These are phyloP conservation scores for Phialophora verrucosa DNA, from an alignment of 2,329 filamentous ascomycete genomes.

Conservation along the genomic window DNA sequence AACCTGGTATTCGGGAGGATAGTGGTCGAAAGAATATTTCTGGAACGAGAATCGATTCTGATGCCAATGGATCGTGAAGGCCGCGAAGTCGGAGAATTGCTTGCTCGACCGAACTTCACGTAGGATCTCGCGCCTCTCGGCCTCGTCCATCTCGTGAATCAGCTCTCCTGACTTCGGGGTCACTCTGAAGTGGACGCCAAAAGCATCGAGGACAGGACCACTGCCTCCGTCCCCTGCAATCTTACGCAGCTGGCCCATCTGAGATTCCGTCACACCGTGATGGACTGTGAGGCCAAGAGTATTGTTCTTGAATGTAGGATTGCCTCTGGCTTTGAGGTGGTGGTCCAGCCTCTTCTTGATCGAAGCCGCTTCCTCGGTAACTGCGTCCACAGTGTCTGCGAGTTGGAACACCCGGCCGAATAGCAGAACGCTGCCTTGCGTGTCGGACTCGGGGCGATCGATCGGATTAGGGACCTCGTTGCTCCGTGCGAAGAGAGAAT, in stretches of 20 bases:
- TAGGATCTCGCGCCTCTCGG: slow-evolving; percentile 11
- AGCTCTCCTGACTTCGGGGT: slow-evolving; percentile 4
- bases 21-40: slow-evolving; percentile 14
- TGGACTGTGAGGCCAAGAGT: slow-evolving; percentile 8
- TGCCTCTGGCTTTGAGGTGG: slow-evolving; percentile 10
- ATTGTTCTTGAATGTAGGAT: slow-evolving; percentile 5
- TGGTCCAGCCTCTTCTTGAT: slow-evolving; percentile 13
- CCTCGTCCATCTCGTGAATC: slow-evolving; percentile 7
- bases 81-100: slow-evolving; percentile 12
- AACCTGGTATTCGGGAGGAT: slow-evolving; percentile 8
- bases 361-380: neutral
- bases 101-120: slow-evolving; percentile 6
- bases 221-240: slow-evolving; percentile 8
- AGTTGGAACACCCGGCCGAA: slow-evolving; percentile 12
- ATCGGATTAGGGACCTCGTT: slow-evolving; percentile 9
- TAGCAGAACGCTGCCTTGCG: slow-evolving; percentile 1
- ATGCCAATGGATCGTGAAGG: slow-evolving; percentile 17
- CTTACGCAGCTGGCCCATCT: slow-evolving; percentile 14
- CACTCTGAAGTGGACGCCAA: slow-evolving; percentile 13
- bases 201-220: slow-evolving; percentile 6
- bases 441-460: neutral
- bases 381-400: neutral
- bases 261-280: slow-evolving; percentile 5
- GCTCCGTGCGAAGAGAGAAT: slow-evolving; percentile 1
- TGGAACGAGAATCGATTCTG: slow-evolving; percentile 12